phyloP scores from a whole-genome alignment of 2,329 filamentous ascomycete species.

The Nothophoma quercina region DNA sequence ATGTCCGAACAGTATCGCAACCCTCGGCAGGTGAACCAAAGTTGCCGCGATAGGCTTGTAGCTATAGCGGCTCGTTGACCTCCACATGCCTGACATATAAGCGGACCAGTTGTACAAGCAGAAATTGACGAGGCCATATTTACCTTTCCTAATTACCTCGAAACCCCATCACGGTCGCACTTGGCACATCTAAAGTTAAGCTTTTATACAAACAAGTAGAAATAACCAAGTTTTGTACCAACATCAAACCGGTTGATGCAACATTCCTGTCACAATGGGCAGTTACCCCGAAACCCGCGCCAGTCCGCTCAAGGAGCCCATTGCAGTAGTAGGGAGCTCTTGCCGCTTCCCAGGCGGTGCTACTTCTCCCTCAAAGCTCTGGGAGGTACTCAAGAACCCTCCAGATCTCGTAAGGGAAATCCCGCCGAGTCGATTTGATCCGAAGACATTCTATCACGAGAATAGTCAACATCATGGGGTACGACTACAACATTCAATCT shows the following conservation, averaged over 20 bases:
- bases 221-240: neutral
- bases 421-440: neutral
- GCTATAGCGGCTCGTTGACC: too few relatives aligned
- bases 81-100: too few relatives aligned
- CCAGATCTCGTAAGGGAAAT: neutral
- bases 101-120: too few relatives aligned
- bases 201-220: too few relatives aligned
- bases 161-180: too few relatives aligned
- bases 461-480: neutral
- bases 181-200: too few relatives aligned
- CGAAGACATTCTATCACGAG: neutral
- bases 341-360: neutral
- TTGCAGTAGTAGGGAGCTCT: neutral
- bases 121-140: too few relatives aligned
- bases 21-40: too few relatives aligned
- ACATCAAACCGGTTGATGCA: neutral
- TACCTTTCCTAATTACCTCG: too few relatives aligned
- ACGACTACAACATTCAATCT: slow-evolving; percentile 2
- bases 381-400: neutral
- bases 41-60: too few relatives aligned
- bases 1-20: too few relatives aligned
- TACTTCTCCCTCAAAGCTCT: neutral
- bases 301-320: neutral
- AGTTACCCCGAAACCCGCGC: neutral
- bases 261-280: neutral